Evolutionary conservation across 2,329 filamentous ascomycete species (phyloP).

Genomic region (Nectriaceae sp.): DNA sequence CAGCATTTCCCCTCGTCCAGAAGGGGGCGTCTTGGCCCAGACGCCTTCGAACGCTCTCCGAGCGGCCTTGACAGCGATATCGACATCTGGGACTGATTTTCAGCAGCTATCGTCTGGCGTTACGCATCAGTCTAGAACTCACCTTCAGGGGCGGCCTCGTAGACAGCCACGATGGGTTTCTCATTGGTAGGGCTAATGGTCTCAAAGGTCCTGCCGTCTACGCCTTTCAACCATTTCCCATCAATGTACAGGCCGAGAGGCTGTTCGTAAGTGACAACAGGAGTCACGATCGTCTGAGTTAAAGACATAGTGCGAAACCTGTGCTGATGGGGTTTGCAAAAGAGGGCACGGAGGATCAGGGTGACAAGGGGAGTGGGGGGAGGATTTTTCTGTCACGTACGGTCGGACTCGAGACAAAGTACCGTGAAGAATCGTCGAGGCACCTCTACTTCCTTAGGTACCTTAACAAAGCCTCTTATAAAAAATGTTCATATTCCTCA

Average conservation of each 20-base stretch:
- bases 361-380: too few species aligned
- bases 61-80: slow-evolving; percentile 9
- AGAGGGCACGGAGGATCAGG: too few species aligned
- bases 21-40: not conserved
- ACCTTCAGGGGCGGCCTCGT: not conserved
- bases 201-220: slow-evolving; percentile 4
- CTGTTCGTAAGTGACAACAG: slow-evolving; percentile 7
- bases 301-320: too few species aligned
- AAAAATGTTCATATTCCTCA: too few species aligned
- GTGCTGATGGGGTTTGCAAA: too few species aligned
- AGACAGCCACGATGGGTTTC: not conserved
- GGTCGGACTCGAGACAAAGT: too few species aligned
- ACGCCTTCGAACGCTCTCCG: slow-evolving; percentile 2
- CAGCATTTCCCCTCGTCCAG: slow-evolving; percentile 2
- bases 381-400: too few species aligned
- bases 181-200: slow-evolving; percentile 4
- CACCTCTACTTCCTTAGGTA: too few species aligned
- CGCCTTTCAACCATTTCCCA: slow-evolving; percentile 4
- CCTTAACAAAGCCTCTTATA: too few species aligned
- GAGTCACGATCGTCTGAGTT: too few species aligned
- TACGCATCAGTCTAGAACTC: not conserved
- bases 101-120: not conserved
- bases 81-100: slow-evolving; percentile 7
- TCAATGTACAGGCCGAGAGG: slow-evolving; percentile 13
- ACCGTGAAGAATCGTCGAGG: too few species aligned